Evolutionary conservation across 108 stramenopile genomes (phyloP).

Genomic region (Chaetoceros muelleri): DNA sequence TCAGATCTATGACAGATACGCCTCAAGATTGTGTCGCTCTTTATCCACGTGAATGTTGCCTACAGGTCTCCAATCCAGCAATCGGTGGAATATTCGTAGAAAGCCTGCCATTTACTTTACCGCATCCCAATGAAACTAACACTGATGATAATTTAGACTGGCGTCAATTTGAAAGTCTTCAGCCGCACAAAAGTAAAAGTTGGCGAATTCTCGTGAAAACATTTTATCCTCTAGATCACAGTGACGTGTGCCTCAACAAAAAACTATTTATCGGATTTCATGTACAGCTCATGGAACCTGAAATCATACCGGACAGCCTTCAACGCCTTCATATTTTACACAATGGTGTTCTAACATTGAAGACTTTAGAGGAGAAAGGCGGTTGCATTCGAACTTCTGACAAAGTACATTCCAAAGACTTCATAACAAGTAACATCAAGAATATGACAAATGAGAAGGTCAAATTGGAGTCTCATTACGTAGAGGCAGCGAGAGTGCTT

Average conservation of each 20-base stretch:
- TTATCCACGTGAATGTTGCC: constrained; percentile 22
- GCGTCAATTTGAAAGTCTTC: constrained; percentile 19
- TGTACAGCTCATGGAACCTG: constrained; percentile 35
- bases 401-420: background rate
- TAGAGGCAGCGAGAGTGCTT: constrained; percentile 18
- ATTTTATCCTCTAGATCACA: background rate
- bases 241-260: background rate
- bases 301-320: constrained; percentile 36
- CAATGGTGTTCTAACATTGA: constrained; percentile 25
- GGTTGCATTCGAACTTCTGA: background rate
- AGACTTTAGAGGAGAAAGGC: constrained; percentile 8
- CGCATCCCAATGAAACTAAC: background rate
- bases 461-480: constrained; percentile 28
- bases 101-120: constrained; percentile 15
- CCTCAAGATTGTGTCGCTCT: constrained; percentile 13
- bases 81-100: constrained; percentile 53
- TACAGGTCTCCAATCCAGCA: constrained; percentile 35
- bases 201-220: constrained; percentile 31
- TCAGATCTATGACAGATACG: constrained; percentile 16
- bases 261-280: constrained; percentile 28
- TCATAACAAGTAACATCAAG: background rate
- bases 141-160: constrained; percentile 13
- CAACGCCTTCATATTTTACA: constrained; percentile 46
- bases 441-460: constrained; percentile 23
- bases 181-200: constrained; percentile 38